A percentile compares a stretch with the other conserved stretches of the same genome.
Conservation (phyloP, 1,284 basidiomycete species). For the Coniferiporia sulphurascens region DNA sequence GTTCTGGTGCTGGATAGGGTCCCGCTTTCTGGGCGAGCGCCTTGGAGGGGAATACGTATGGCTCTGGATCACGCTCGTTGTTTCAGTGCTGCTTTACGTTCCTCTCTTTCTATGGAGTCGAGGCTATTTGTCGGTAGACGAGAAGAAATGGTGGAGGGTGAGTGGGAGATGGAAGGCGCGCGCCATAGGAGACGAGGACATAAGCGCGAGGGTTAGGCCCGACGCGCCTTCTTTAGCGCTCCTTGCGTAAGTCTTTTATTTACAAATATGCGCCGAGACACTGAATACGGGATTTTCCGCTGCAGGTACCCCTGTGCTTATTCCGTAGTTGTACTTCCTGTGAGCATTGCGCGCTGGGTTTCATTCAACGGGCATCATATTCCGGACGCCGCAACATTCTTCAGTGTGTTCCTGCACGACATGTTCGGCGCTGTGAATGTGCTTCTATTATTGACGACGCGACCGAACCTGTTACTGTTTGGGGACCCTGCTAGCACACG, state of each 20-base stretch:
- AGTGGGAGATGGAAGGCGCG: background rate
- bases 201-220: background rate
- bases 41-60: slow-evolving; percentile 40
- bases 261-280: no score
- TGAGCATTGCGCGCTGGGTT: slow-evolving; percentile 29
- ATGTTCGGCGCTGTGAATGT: slow-evolving; percentile 13
- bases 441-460: slow-evolving; percentile 8
- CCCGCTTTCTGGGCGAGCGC: slow-evolving; percentile 28
- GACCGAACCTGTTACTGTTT: slow-evolving; percentile 10
- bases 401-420: slow-evolving; percentile 28
- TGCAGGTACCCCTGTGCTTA: slow-evolving; percentile 30
- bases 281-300: background rate
- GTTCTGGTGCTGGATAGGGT: slow-evolving; percentile 44
- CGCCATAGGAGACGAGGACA: background rate
- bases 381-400: slow-evolving; percentile 31
- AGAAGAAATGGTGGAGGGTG: slow-evolving; percentile 34
- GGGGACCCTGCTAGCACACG: background rate
- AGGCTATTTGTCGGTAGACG: slow-evolving; percentile 33
- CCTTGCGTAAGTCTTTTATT: slow-evolving; percentile 10
- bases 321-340: slow-evolving; percentile 25
- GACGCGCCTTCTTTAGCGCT: slow-evolving; percentile 5
- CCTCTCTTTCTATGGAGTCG: slow-evolving; percentile 36
- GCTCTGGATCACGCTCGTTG: slow-evolving; percentile 37
- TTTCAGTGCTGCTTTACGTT: slow-evolving; percentile 33
- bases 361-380: slow-evolving; percentile 22